Evolutionary conservation across 1,284 basidiomycete species (phyloP).

Genomic region (Cerrena zonata): DNA sequence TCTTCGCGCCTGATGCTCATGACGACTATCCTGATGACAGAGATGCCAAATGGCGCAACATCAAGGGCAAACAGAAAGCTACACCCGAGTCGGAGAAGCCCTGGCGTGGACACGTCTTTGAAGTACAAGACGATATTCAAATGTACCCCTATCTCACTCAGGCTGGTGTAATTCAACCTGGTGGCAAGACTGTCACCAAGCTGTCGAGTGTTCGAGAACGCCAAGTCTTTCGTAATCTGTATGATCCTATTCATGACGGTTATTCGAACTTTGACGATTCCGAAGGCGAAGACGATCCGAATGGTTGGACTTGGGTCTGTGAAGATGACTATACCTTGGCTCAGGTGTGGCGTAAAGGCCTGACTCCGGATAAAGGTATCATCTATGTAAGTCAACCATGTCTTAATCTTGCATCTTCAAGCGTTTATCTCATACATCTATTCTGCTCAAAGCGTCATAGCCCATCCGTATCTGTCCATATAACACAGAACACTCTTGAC

Average conservation of each 20-base stretch:
- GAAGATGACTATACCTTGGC: constrained; percentile 58
- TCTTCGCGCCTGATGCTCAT: constrained; percentile 42
- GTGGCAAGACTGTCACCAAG: constrained; percentile 44
- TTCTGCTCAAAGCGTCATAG: constrained; percentile 43
- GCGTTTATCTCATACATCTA: neutral
- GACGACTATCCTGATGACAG: neutral
- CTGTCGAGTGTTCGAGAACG: constrained; percentile 56
- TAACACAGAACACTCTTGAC: constrained; percentile 46
- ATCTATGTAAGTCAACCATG: constrained; percentile 60
- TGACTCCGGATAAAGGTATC: constrained; percentile 43
- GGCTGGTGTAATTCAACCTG: constrained; percentile 49
- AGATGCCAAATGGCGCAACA: neutral
- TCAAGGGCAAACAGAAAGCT: neutral
- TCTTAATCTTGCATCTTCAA: neutral
- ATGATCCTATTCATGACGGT: constrained; percentile 6
- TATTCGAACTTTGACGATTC: constrained; percentile 19
- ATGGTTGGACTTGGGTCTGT: constrained; percentile 53
- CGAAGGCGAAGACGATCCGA: constrained; percentile 29
- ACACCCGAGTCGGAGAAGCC: constrained; percentile 3
- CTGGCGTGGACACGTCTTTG: constrained; percentile 49
- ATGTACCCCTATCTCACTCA: constrained; percentile 35
- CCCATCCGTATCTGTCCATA: constrained; percentile 47
- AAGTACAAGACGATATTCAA: constrained; percentile 43
- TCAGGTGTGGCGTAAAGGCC: constrained; percentile 51
- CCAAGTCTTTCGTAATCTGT: constrained; percentile 36